Evolutionary conservation across 495 filamentous ascomycete genomes (phyloP).

Genomic region (Oleoguttula mirabilis): DNA sequence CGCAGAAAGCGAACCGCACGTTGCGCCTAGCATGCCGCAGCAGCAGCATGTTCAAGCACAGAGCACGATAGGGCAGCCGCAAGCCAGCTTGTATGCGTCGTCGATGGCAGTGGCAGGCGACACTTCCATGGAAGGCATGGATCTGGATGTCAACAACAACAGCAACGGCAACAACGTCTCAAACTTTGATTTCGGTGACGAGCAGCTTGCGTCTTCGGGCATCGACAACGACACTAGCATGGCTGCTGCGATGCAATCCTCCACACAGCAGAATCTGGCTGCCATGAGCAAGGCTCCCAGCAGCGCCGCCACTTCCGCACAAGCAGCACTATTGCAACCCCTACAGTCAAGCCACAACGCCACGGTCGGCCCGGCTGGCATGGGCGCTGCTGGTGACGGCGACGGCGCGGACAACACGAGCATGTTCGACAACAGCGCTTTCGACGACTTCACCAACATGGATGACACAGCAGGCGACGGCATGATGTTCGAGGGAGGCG

Average conservation of each 20-base stretch:
- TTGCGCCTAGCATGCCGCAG: background rate
- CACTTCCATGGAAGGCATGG: slow-evolving; percentile 13
- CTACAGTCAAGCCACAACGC: background rate
- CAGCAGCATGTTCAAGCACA: background rate
- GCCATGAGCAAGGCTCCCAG: background rate
- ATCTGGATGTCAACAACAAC: slow-evolving; percentile 12
- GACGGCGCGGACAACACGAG: slow-evolving; percentile 39
- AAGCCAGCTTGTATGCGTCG: background rate
- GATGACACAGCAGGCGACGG: slow-evolving; percentile 26
- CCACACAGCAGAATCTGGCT: background rate
- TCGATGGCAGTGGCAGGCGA: slow-evolving; percentile 5
- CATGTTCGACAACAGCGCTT: slow-evolving; percentile 46
- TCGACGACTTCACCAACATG: slow-evolving; percentile 49
- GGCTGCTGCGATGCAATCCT: background rate
- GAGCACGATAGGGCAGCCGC: background rate
- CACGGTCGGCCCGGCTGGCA: background rate
- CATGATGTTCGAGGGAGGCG: slow-evolving; percentile 30
- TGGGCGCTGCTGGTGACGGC: slow-evolving; percentile 18
- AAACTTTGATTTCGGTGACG: slow-evolving; percentile 14
- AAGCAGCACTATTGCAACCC: background rate
- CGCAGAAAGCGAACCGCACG: background rate
- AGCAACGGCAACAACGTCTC: too few species aligned
- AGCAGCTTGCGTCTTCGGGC: background rate
- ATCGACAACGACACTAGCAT: background rate
- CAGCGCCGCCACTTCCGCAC: background rate